Conservation (phyloP, 768 basidiomycete genomes). For the Paxillus involutus region DNA sequence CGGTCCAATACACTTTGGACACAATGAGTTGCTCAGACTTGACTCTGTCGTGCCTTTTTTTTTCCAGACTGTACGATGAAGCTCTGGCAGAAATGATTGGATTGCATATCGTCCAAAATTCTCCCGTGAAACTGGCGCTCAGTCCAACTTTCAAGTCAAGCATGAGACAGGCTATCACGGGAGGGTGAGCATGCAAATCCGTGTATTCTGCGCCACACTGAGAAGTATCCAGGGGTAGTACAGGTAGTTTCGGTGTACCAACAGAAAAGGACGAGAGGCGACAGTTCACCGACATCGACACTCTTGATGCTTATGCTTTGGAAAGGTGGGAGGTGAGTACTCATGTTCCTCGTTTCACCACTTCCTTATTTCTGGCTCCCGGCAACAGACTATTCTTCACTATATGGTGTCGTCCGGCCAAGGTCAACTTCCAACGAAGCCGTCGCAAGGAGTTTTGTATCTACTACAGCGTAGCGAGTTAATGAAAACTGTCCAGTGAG, state of each 20-base stretch:
- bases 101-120: conserved; percentile 68
- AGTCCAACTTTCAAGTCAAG: conserved; percentile 77
- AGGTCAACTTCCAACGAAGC: conserved; percentile 71
- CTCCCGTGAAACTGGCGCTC: conserved; percentile 61
- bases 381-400: conserved; percentile 83
- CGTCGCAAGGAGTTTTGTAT: conserved; percentile 81
- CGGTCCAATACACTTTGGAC: conserved; percentile 18
- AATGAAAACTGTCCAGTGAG: conserved; percentile 75
- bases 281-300: conserved; percentile 51
- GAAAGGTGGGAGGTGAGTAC: conserved; percentile 85
- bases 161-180: conserved; percentile 82
- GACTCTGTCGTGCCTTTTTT: neutral
- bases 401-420: conserved; percentile 96
- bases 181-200: conserved; percentile 59
- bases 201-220: neutral
- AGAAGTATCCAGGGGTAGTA: conserved; percentile 55
- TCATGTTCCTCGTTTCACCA: neutral
- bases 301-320: conserved; percentile 77
- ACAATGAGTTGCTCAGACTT: neutral
- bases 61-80: conserved; percentile 71
- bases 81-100: conserved; percentile 62
- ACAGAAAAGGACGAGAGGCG: conserved; percentile 64
- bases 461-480: conserved; percentile 82
- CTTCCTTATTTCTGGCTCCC: neutral
- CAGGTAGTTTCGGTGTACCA: conserved; percentile 83